phyloP scores from a whole-genome alignment of 1,284 basidiomycete species.

The Cutaneotrichosporon mucoides region DNA sequence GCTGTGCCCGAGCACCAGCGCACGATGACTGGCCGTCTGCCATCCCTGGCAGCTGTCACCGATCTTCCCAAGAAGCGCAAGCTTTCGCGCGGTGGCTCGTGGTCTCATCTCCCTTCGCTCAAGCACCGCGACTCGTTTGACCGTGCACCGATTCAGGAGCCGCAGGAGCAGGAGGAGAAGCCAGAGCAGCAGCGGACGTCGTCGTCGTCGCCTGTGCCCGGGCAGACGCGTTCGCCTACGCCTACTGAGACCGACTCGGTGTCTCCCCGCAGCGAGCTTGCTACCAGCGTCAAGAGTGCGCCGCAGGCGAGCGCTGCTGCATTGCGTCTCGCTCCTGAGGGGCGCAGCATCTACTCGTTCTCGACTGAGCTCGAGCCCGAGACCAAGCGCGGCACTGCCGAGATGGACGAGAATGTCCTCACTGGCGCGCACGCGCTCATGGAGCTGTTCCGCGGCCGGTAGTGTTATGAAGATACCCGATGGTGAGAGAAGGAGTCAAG shows the following conservation, averaged over 20 bases:
- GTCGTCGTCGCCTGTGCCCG: slow-evolving; percentile 16
- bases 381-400: slow-evolving; percentile 18
- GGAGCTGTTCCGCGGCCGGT: slow-evolving; percentile 20
- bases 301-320: not conserved
- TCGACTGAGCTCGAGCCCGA: slow-evolving; percentile 23
- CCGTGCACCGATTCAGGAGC: slow-evolving; percentile 15
- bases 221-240: slow-evolving; percentile 17
- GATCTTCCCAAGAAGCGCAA: slow-evolving; percentile 16
- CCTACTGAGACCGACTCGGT: slow-evolving; percentile 17
- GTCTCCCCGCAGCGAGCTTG: slow-evolving; percentile 15
- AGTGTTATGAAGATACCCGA: not conserved
- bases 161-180: not conserved
- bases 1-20: slow-evolving; percentile 6
- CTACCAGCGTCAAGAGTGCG: not conserved
- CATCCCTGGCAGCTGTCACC: slow-evolving; percentile 2
- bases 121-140: slow-evolving; percentile 24
- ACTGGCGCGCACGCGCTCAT: slow-evolving; percentile 23
- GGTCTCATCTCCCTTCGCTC: slow-evolving; percentile 18
- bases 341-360: slow-evolving; percentile 24
- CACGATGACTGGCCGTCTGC: not conserved
- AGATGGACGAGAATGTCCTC: slow-evolving; percentile 25
- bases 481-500: not conserved
- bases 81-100: slow-evolving; percentile 21
- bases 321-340: slow-evolving; percentile 16
- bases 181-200: too few species aligned